A percentile compares a stretch with the other conserved stretches of the same genome.
Evolutionary conservation across 805 yeast genomes (phyloP).

Genomic region (Teunomyces funiuensis): DNA sequence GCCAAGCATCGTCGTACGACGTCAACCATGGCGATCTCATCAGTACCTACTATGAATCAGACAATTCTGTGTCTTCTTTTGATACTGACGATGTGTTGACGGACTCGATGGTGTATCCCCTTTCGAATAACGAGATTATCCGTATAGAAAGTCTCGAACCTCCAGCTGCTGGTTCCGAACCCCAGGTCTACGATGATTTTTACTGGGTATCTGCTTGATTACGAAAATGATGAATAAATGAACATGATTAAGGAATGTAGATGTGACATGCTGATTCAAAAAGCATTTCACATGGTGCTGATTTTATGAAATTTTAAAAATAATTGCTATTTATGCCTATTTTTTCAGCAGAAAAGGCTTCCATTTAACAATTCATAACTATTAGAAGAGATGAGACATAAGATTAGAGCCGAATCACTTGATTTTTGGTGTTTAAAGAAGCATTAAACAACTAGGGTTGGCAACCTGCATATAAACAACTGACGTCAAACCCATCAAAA

Average conservation of each 20-base stretch:
- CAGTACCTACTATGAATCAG: slow-evolving; percentile 18
- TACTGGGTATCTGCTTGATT: slow-evolving; percentile 18
- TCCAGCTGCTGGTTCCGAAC: slow-evolving; percentile 8
- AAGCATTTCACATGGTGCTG: too few species aligned
- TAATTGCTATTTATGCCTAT: too few species aligned
- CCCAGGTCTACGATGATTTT: slow-evolving; percentile 14
- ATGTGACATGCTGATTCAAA: too few species aligned
- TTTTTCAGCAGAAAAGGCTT: too few species aligned
- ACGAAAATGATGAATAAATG: slow-evolving; percentile 1
- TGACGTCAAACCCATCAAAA: too few species aligned
- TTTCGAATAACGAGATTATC: slow-evolving; percentile 21
- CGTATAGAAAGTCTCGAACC: slow-evolving; percentile 8
- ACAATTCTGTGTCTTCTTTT: slow-evolving; percentile 15
- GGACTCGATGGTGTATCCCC: slow-evolving; percentile 16
- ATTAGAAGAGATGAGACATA: too few species aligned
- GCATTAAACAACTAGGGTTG: too few species aligned
- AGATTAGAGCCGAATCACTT: too few species aligned
- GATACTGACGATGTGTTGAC: slow-evolving; percentile 17
- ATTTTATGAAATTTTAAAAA: too few species aligned
- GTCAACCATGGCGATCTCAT: slow-evolving; percentile 21
- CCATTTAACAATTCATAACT: too few species aligned
- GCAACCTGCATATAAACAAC: too few species aligned
- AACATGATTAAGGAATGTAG: not conserved
- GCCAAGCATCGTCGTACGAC: not conserved
- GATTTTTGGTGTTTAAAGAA: too few species aligned